A percentile compares a stretch with the other conserved stretches of the same genome.
These are phyloP conservation scores for Vigna angularis DNA, from an alignment of 306 rosid genomes.

Conservation along the genomic window DNA sequence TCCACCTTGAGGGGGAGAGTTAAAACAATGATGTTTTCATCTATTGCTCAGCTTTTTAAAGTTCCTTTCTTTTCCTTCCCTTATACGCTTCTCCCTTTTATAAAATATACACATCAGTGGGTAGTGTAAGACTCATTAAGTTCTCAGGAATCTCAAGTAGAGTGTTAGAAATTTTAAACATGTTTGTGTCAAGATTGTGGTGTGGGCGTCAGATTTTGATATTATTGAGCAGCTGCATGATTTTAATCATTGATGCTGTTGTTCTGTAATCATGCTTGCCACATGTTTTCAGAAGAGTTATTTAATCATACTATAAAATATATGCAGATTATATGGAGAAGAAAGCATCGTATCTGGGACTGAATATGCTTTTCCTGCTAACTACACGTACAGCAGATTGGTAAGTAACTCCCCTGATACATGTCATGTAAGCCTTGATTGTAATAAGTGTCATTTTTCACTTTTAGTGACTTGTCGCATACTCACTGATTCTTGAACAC, in stretches of 20 bases:
- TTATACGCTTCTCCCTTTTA: no score
- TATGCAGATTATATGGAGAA: constrained; percentile 89
- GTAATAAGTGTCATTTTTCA: constrained; percentile 28
- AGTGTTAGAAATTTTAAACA: background rate
- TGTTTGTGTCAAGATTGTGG: constrained; percentile 30
- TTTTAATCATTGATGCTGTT: constrained; percentile 12
- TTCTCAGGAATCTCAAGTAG: no score
- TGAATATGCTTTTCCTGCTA: constrained; percentile 84
- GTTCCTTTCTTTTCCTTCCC: no score
- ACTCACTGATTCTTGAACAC: constrained; percentile 28
- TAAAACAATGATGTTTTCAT: no score
- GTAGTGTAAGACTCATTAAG: no score
- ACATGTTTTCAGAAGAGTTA: constrained; percentile 2
- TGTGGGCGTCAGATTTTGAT: constrained; percentile 28
- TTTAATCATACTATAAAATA: constrained; percentile 38
- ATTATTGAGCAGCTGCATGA: constrained; percentile 25
- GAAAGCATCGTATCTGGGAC: constrained; percentile 79
- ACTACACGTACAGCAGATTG: constrained; percentile 97
- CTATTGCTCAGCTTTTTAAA: no score
- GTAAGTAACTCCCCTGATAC: constrained; percentile 51
- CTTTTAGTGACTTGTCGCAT: constrained; percentile 29
- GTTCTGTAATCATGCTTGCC: constrained; percentile 26
- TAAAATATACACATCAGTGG: no score
- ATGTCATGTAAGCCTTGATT: constrained; percentile 27
- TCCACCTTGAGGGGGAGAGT: no score